Base-by-base conservation (phyloP, 192 early-diverging fungal species). In the Kickxella alabastrina region DNA sequence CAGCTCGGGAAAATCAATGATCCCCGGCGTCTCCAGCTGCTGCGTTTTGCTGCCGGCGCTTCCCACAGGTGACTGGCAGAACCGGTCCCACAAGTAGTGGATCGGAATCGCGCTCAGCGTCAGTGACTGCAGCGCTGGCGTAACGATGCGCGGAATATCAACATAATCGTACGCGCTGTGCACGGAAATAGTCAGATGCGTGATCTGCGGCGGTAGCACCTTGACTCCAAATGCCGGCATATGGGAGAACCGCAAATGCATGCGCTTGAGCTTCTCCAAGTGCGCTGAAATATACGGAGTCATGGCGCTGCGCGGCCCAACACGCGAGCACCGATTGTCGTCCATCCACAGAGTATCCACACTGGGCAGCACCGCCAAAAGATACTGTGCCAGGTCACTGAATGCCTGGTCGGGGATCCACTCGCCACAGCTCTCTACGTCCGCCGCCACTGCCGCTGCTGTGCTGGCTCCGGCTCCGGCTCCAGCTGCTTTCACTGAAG, bases 221-320 rank as follows among this genome's bases (percentile, higher is more conserved):
- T 73, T 73, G 18, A 65, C 58, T 23, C 62, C 62, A 43, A 73
- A 73, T 23, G 27, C 34, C n/a, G 69, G 69, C 57, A 65, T 48
- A 17, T 65, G 44, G 10, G 62, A 24, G 34, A 65, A 73, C 1
- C 51, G 25, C 40, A 73, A 10, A 15, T 53, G 12, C 42, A 73
- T 25, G 10, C 43, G 18, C 6, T 41, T 43, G 14, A 73, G 32
- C 19, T 29, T 52, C 36, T 19, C 39, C 14, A 73, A 39, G 3
- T 49, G 57, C 3, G 43, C 46, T 17, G 45, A 24, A 10, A 73
- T 31, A 27, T 62, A 73, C 12, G 28, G 43, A 40, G 62, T 65
- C 42, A 73, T 32, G 14, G 58, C 46, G 51, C 54, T 65, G 10
- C 69, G 62, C 17, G 49, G 56, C 0, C 61, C 68, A 6, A 60